Evolutionary conservation across 148 eudicot genomes (phyloP).

Genomic region (Heliamphora exappendiculata): DNA sequence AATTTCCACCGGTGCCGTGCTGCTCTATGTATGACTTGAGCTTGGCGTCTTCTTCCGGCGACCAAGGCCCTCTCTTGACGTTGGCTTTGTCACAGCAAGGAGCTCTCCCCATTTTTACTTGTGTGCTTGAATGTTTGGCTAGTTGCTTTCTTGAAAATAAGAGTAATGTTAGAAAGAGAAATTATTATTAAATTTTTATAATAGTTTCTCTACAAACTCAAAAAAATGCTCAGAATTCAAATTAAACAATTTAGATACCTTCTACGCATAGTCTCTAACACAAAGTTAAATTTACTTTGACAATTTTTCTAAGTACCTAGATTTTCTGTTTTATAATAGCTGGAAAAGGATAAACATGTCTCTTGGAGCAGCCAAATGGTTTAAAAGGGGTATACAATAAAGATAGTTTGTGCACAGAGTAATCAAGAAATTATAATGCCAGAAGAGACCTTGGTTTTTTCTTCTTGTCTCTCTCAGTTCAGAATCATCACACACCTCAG

Average conservation of each 20-base stretch:
- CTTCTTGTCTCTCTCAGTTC: conserved; percentile 35
- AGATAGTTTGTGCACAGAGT: conserved; percentile 15
- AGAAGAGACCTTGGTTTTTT: conserved; percentile 25
- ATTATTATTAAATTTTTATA: too few relatives aligned
- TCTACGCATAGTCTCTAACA: too few relatives aligned
- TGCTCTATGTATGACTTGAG: conserved; percentile 56
- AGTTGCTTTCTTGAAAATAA: not conserved
- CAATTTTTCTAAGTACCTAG: too few relatives aligned
- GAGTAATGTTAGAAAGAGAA: conserved; percentile 12
- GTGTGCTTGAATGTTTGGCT: not conserved
- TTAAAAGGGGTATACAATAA: conserved; percentile 20
- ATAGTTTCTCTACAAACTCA: too few relatives aligned
- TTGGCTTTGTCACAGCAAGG: conserved; percentile 68
- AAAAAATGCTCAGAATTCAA: too few relatives aligned
- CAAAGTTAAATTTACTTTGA: too few relatives aligned
- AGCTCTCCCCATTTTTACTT: conserved; percentile 59
- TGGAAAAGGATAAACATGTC: conserved; percentile 37
- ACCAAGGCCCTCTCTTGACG: conserved; percentile 69
- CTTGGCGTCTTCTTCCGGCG: conserved; percentile 59
- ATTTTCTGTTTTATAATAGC: too few relatives aligned
- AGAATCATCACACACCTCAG: conserved; percentile 19
- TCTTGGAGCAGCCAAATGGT: conserved; percentile 17
- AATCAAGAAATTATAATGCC: conserved; percentile 18
- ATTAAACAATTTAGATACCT: too few relatives aligned
- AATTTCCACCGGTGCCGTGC: conserved; percentile 56